phyloP scores from a whole-genome alignment of 163 green algal species.

The Volvox carteri region DNA sequence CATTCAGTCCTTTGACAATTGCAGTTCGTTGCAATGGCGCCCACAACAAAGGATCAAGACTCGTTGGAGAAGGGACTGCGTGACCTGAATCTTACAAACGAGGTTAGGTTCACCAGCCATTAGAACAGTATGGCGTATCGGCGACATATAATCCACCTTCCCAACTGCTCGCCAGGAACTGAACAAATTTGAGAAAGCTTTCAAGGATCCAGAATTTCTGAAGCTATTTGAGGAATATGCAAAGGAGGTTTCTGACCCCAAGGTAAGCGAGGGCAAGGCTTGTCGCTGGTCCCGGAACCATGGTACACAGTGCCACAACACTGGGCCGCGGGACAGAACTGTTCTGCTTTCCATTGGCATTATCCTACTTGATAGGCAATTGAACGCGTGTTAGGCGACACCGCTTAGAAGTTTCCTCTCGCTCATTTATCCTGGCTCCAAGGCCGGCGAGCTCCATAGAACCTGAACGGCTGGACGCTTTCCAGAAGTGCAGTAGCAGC shows the following conservation, averaged over 20 bases:
- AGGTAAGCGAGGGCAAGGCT: conserved; percentile 58
- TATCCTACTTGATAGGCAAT: too few relatives aligned
- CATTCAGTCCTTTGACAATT: not conserved
- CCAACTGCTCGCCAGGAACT: too few relatives aligned
- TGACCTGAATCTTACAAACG: conserved; percentile 57
- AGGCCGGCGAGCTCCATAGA: too few relatives aligned
- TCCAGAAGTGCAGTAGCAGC: too few relatives aligned
- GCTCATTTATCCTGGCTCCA: too few relatives aligned
- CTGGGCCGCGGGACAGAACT: not conserved
- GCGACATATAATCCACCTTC: too few relatives aligned
- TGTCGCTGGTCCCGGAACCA: not conserved
- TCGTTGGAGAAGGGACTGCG: conserved; percentile 38
- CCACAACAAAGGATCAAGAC: not conserved
- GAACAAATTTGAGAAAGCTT: conserved; percentile 75
- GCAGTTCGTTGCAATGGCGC: not conserved
- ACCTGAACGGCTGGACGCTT: too few relatives aligned
- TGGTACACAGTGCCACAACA: too few relatives aligned
- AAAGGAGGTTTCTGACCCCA: conserved; percentile 80
- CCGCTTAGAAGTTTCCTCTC: too few relatives aligned
- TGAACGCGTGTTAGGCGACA: too few relatives aligned
- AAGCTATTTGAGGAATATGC: conserved; percentile 85
- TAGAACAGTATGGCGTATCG: too few relatives aligned
- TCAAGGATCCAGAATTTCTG: conserved; percentile 84
- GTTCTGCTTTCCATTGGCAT: too few relatives aligned
- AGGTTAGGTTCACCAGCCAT: conserved; percentile 27